Conservation (phyloP, 179 eudicot species). For the Heliamphora pulchella region DNA sequence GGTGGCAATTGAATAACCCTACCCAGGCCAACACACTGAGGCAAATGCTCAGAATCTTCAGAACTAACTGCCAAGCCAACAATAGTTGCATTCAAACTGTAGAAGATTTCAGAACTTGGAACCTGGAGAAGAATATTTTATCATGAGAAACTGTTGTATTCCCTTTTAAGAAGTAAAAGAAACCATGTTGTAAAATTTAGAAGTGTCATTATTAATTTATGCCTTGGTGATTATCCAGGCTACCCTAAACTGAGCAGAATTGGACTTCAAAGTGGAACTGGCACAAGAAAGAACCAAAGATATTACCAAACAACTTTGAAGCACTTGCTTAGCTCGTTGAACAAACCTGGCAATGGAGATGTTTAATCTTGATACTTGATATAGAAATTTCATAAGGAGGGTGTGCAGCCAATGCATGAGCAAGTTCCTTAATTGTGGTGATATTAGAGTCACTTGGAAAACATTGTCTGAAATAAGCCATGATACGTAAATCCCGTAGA, state of each 20-base stretch:
- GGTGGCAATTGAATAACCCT: conserved; percentile 16
- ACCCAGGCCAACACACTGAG: conserved; percentile 84
- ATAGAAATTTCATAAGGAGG: conserved; percentile 75
- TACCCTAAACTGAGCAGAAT: not conserved
- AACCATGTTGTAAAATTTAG: not conserved
- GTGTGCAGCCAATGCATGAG: conserved; percentile 66
- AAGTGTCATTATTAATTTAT: not conserved
- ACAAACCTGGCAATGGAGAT: conserved; percentile 70
- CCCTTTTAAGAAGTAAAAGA: not conserved
- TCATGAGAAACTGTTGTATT: conserved; percentile 4
- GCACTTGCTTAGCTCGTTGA: conserved; percentile 7
- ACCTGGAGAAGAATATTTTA: conserved; percentile 35
- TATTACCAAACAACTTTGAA: not conserved
- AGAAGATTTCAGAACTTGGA: conserved; percentile 51
- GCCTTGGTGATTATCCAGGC: conserved; percentile 8
- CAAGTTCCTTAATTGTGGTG: conserved; percentile 65
- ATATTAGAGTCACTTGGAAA: conserved; percentile 49
- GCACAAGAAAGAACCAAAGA: not conserved
- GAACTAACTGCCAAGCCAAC: conserved; percentile 71
- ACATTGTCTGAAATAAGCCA: conserved; percentile 86
- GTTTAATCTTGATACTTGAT: conserved; percentile 60
- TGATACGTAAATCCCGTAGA: conserved; percentile 56
- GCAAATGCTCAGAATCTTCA: conserved; percentile 38
- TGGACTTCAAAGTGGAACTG: not conserved
- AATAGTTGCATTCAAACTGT: conserved; percentile 74